Conservation (phyloP, 139 green algal genomes). For the Asterochloris sp. region DNA sequence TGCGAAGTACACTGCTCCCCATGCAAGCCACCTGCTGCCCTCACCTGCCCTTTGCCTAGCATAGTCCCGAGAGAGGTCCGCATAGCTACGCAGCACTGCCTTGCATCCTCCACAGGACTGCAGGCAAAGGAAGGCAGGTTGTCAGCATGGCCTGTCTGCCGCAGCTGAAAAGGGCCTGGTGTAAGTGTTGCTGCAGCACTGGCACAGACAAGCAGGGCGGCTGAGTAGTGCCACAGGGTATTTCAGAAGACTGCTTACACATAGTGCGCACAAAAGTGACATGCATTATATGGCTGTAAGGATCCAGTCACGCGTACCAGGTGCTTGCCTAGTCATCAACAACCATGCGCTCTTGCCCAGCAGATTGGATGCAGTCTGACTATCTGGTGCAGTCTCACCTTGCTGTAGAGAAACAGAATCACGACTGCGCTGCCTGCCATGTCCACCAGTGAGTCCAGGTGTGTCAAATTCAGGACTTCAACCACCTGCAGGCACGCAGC, state of each 20-base stretch:
- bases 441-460: slow-evolving; percentile 18
- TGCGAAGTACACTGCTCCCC: background rate
- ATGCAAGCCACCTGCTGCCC: background rate
- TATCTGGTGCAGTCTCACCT: background rate
- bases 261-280: too few relatives aligned
- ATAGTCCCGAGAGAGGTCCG: slow-evolving; percentile 14
- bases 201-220: background rate
- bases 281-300: too few relatives aligned
- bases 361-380: background rate
- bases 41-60: slow-evolving; percentile 4
- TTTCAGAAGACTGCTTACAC: background rate
- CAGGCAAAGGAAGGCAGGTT: background rate
- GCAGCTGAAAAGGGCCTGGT: background rate
- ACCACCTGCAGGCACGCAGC: background rate
- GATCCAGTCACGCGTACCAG: too few relatives aligned
- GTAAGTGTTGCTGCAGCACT: background rate
- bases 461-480: slow-evolving; percentile 20
- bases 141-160: background rate
- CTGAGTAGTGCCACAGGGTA: background rate
- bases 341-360: too few relatives aligned
- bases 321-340: too few relatives aligned
- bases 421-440: slow-evolving; percentile 7
- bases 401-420: slow-evolving; percentile 23
- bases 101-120: slow-evolving; percentile 30
- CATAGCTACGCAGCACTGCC: slow-evolving; percentile 18